These are phyloP conservation scores for Ophiostoma ips DNA, from an alignment of 2,329 filamentous ascomycete species.

Conservation along the genomic window DNA sequence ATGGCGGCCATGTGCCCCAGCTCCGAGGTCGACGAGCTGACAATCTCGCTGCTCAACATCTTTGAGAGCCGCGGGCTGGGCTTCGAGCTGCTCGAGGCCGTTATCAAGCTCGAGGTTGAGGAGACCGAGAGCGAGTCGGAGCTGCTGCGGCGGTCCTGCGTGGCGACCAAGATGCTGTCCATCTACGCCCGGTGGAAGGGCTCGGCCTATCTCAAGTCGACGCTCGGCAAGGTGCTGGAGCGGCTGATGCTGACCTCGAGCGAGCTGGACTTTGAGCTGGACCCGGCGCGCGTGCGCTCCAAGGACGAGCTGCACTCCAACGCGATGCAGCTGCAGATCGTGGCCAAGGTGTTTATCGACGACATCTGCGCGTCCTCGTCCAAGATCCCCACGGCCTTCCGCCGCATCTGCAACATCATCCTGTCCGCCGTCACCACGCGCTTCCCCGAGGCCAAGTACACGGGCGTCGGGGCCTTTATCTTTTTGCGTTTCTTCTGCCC, in stretches of 20 bases:
- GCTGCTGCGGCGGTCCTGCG: constrained; percentile 51
- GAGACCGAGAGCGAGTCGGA: constrained; percentile 58
- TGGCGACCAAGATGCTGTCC: constrained; percentile 59
- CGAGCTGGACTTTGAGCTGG: constrained; percentile 53
- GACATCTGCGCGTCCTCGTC: constrained; percentile 51
- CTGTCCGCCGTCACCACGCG: constrained; percentile 47
- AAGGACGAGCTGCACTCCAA: constrained; percentile 53
- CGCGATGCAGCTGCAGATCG: constrained; percentile 48
- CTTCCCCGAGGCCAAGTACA: constrained; percentile 58
- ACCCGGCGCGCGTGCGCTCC: constrained; percentile 46
- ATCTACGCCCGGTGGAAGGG: constrained; percentile 62
- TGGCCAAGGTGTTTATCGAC: constrained; percentile 58
- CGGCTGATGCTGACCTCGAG: constrained; percentile 52
- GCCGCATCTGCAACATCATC: constrained; percentile 55
- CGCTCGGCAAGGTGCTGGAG: constrained; percentile 53
- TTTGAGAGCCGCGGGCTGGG: constrained; percentile 52
- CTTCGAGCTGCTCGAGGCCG: constrained; percentile 48
- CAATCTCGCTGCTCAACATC: constrained; percentile 53
- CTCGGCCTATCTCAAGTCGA: constrained; percentile 45
- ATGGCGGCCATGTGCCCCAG: constrained; percentile 54
- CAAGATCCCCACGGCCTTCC: constrained; percentile 48
- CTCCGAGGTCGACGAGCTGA: constrained; percentile 54
- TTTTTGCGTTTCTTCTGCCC: constrained; percentile 61
- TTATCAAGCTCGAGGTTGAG: constrained; percentile 56
- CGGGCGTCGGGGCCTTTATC: constrained; percentile 56